Evolutionary conservation across 2,329 filamentous ascomycete species (phyloP).

Genomic region (Microcyclosporella mali): DNA sequence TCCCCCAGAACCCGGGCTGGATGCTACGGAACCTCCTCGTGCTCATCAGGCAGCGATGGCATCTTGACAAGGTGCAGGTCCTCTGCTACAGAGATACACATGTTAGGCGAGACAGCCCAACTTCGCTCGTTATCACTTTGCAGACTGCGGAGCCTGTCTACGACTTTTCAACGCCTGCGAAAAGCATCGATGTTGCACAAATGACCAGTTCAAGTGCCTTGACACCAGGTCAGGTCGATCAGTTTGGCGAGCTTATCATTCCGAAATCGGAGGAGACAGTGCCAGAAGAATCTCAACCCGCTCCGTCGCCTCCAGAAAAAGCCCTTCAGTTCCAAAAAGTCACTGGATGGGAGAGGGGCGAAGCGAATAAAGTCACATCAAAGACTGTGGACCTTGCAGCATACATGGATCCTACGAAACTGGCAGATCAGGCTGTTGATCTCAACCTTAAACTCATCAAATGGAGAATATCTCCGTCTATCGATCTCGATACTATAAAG

Average conservation of each 20-base stretch:
- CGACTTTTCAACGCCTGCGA: constrained; percentile 19
- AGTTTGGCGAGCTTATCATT: constrained; percentile 27
- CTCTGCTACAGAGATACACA: constrained; percentile 86
- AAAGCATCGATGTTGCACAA: constrained; percentile 19
- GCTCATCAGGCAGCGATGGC: constrained; percentile 75
- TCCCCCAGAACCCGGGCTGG: constrained; percentile 82
- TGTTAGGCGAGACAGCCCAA: constrained; percentile 66
- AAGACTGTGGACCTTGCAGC: constrained; percentile 77
- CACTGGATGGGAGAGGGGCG: constrained; percentile 89
- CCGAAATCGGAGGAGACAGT: constrained; percentile 12
- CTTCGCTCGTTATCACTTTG: constrained; percentile 70
- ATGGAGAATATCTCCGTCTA: constrained; percentile 85
- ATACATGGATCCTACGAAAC: constrained; percentile 81
- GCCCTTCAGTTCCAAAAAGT: constrained; percentile 60
- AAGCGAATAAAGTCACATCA: constrained; percentile 68
- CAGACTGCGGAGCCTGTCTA: constrained; percentile 46
- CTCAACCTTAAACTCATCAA: constrained; percentile 98
- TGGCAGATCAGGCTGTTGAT: constrained; percentile 92
- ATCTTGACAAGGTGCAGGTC: constrained; percentile 69
- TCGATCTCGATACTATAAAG: constrained; percentile 85
- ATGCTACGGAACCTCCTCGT: constrained; percentile 83
- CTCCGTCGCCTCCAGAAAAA: constrained; percentile 34
- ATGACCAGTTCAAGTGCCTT: constrained; percentile 26
- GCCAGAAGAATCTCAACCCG: constrained; percentile 17
- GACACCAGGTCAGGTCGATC: constrained; percentile 26